Base-by-base conservation (phyloP, 2,329 filamentous ascomycete genomes). In the Cytospora piceae region DNA sequence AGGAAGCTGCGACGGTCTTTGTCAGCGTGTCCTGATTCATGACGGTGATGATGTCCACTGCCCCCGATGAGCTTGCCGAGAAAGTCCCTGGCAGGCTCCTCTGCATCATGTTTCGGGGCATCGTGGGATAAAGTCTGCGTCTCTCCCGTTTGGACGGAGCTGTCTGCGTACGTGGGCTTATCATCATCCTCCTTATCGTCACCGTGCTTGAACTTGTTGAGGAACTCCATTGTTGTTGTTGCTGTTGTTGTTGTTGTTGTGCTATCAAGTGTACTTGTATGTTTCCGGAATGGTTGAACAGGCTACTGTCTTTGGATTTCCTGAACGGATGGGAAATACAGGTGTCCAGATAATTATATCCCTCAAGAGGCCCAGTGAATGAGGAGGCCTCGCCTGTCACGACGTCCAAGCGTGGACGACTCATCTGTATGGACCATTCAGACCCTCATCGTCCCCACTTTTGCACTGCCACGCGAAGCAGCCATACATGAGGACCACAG, bases 121-220 rank as follows among this genome's bases (percentile, higher is more conserved):
- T 32, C n/a, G 17, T 62, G 22, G 14, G 64, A 34, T 14, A 1
- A 3, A 4, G 39, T 55, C 7, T 42, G 53, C 4, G 34, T 22
- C 1, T 55, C 46, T n/a, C 59, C 22, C 14, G 42, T 39, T 34
- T 57, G 53, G 9, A n/a, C 59, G 34, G 59, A 34, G 49, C 17
- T 42, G 1, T 58, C 61, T 27, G 46, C 31, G 46, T 42, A 39
- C 6, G 14, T 27, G 12, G 51, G 61, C 54, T 57, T 37, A 9
- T 51, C 12, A 32, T 42, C 29, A 14, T 27, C 34, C 24, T 64
- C 46, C 20, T 55, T 52, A 17, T 61, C 58, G 51, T 27, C 37
- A 7, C 27, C 58, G 31, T 65, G 63, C 63, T 65, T 65, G 58
- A 65, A 53, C 32, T 61, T 65, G 31, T 61, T 53, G 63, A 65